These are phyloP conservation scores for Sporothrix mexicana DNA, from an alignment of 2,329 filamentous ascomycete species.

Conservation along the genomic window DNA sequence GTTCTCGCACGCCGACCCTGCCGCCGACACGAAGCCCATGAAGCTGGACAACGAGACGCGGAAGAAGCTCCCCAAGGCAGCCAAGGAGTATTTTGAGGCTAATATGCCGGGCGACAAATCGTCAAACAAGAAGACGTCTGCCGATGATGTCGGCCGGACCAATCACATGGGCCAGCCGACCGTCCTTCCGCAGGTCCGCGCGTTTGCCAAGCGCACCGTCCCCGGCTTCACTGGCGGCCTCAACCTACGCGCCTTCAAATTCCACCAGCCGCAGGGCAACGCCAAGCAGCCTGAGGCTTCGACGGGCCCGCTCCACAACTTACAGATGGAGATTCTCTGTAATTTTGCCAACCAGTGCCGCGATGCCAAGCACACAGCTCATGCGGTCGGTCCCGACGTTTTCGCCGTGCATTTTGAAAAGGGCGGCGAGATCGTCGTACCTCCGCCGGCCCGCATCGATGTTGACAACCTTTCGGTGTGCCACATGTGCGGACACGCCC, in stretches of 20 bases:
- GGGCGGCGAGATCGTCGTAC: not conserved
- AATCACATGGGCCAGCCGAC: not conserved
- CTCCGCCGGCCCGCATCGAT: not conserved
- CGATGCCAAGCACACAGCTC: slow-evolving; percentile 12
- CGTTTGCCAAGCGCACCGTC: not conserved
- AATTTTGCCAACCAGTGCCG: slow-evolving; percentile 35
- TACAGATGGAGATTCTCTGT: slow-evolving; percentile 35
- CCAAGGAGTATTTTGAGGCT: too few relatives aligned
- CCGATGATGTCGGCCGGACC: not conserved
- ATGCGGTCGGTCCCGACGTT: not conserved
- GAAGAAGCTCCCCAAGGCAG: too few relatives aligned
- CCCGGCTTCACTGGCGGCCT: not conserved
- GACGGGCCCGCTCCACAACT: slow-evolving; percentile 29
- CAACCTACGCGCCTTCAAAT: not conserved
- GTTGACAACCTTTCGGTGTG: not conserved
- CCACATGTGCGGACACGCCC: not conserved
- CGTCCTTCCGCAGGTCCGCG: not conserved
- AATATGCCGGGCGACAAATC: too few relatives aligned
- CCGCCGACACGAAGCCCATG: not conserved
- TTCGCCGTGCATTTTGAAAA: not conserved
- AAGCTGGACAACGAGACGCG: too few relatives aligned
- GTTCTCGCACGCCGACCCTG: not conserved
- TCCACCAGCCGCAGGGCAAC: not conserved
- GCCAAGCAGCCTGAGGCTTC: slow-evolving; percentile 26
- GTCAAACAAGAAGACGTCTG: too few relatives aligned